Percentiles rank a stretch among this genome's conserved stretches.
Evolutionary conservation across 208 protist species (phyloP).

Genomic region (Trypanosoma avium): DNA sequence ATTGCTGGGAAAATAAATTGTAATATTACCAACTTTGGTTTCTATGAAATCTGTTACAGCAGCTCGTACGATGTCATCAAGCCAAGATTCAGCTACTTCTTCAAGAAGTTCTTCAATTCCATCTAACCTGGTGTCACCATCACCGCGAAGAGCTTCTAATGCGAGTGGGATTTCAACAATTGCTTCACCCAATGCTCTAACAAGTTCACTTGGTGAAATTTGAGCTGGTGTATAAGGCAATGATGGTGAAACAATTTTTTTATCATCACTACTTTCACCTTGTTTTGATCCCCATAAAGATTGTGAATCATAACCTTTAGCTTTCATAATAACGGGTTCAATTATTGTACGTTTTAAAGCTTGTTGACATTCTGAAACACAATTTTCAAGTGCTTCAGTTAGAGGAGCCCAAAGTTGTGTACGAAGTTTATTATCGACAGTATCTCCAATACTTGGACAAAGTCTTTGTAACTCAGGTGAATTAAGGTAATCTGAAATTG

Average conservation of each 20-base stretch:
- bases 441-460: constrained; percentile 33
- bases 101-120: constrained; percentile 52
- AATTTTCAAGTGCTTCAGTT: constrained; percentile 31
- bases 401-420: constrained; percentile 51
- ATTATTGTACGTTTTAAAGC: constrained; percentile 37
- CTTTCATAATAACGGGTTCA: constrained; percentile 40
- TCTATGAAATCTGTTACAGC: constrained; percentile 57
- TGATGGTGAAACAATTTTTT: neutral
- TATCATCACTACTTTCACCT: neutral
- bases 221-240: constrained; percentile 34
- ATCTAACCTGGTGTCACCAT: constrained; percentile 13
- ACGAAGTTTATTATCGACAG: constrained; percentile 25
- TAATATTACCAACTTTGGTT: constrained; percentile 44
- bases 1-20: constrained; percentile 34
- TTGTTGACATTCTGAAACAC: constrained; percentile 26
- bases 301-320: constrained; percentile 36
- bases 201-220: constrained; percentile 41
- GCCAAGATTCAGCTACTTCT: constrained; percentile 56
- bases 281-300: constrained; percentile 33
- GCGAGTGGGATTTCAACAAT: constrained; percentile 82
- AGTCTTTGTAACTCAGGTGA: constrained; percentile 30
- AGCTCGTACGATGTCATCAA: constrained; percentile 58
- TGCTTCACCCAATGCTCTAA: constrained; percentile 73
- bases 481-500: constrained; percentile 39
- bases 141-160: constrained; percentile 52